Percentiles rank a stretch among this genome's conserved stretches.
Conservation (phyloP, 257 asterid species). For the Solanum pinnatisectum region DNA sequence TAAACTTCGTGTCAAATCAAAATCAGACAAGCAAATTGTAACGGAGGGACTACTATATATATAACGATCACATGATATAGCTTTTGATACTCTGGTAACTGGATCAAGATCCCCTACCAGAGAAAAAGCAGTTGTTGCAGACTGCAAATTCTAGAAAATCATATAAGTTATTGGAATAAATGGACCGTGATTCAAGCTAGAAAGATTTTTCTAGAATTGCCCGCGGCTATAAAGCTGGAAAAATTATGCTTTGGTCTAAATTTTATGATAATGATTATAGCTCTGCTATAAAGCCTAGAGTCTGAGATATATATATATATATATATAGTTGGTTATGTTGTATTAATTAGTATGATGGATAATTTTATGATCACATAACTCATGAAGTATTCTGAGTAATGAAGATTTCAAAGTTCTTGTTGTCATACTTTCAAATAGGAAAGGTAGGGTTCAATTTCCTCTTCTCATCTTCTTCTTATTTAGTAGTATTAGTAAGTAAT, state of each 20-base stretch:
- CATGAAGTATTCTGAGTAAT: background rate
- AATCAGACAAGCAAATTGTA: background rate
- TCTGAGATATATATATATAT: background rate
- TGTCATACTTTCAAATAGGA: too few relatives aligned
- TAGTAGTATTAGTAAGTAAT: too few relatives aligned
- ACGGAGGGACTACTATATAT: background rate
- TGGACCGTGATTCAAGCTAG: slow-evolving; percentile 34
- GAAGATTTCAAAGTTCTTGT: background rate
- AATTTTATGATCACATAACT: background rate
- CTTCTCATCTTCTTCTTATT: too few relatives aligned
- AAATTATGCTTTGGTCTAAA: slow-evolving; percentile 61
- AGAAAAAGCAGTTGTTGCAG: too few relatives aligned
- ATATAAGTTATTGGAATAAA: slow-evolving; percentile 26
- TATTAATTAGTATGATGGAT: background rate
- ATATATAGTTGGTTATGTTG: background rate
- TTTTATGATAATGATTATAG: slow-evolving; percentile 1
- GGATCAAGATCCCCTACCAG: background rate
- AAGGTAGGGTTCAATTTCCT: too few relatives aligned
- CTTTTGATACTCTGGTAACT: background rate
- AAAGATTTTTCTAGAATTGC: slow-evolving; percentile 46
- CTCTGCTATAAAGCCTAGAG: background rate
- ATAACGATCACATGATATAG: background rate
- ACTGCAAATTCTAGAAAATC: too few relatives aligned
- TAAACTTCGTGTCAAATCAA: background rate
- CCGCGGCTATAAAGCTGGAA: slow-evolving; percentile 54